A percentile compares a stretch with the other conserved stretches of the same genome.
Evolutionary conservation across 2,329 filamentous ascomycete genomes (phyloP).

Genomic region (Ophiostoma quercus): DNA sequence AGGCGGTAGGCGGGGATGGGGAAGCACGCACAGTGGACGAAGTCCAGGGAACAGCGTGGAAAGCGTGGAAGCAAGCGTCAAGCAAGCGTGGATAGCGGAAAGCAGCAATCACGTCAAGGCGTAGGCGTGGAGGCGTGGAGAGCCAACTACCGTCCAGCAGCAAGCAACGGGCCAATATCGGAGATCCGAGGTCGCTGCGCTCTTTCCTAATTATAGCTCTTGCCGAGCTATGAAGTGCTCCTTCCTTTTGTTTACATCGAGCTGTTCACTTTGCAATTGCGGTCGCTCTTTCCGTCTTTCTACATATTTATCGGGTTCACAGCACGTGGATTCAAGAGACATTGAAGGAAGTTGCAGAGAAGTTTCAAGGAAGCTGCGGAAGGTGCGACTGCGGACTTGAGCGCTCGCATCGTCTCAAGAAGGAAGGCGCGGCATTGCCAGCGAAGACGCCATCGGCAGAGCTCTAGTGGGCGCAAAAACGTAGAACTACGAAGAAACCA

Average conservation of each 20-base stretch:
- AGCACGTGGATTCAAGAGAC: not conserved
- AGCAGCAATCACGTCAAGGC: not conserved
- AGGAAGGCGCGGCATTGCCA: not conserved
- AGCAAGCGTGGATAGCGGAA: not conserved
- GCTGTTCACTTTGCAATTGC: not conserved
- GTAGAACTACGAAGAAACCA: not conserved
- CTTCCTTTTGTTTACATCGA: not conserved
- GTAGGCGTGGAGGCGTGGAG: not conserved
- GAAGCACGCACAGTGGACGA: slow-evolving; percentile 4
- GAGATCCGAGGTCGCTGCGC: slow-evolving; percentile 25
- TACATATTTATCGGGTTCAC: too few relatives aligned
- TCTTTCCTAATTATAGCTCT: not conserved
- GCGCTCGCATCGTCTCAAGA: not conserved
- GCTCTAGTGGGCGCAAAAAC: not conserved
- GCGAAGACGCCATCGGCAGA: slow-evolving; percentile 16
- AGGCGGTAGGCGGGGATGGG: slow-evolving; percentile 20
- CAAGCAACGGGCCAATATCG: slow-evolving; percentile 21
- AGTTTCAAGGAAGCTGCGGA: not conserved
- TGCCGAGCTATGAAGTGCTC: not conserved
- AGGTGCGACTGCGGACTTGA: slow-evolving; percentile 13
- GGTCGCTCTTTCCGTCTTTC: not conserved
- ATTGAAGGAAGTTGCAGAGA: too few relatives aligned
- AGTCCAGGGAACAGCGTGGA: slow-evolving; percentile 13
- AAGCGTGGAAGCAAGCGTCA: not conserved
- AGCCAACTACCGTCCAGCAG: not conserved